Conservation (phyloP, 73 alveolate species). For the Durusdinium trenchii region DNA sequence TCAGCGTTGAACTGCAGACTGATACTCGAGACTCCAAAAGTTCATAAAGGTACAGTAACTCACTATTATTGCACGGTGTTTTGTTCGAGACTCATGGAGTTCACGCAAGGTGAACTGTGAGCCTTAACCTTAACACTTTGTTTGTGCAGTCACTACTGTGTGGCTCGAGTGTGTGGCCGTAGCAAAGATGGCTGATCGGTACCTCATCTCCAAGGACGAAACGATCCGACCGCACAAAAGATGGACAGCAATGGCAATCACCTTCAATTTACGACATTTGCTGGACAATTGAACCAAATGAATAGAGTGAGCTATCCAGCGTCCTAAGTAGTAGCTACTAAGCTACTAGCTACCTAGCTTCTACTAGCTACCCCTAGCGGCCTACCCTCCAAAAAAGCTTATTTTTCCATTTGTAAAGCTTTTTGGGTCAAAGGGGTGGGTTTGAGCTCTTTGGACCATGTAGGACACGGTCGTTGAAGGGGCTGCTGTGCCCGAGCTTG, state of each 20-base stretch:
- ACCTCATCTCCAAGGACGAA: conserved; percentile 73
- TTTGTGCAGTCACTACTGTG: not conserved
- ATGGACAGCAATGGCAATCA: no score
- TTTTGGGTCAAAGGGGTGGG: no score
- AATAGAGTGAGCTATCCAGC: no score
- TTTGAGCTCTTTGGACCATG: not conserved
- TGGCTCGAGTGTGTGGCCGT: conserved; percentile 72
- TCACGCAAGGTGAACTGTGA: not conserved
- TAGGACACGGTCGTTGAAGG: conserved; percentile 49
- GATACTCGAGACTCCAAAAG: not conserved
- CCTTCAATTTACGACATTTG: no score
- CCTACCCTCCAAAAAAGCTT: no score
- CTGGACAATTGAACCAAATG: no score
- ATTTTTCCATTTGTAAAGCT: no score
- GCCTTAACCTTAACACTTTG: not conserved
- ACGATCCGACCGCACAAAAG: no score
- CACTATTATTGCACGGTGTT: not conserved
- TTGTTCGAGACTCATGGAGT: not conserved
- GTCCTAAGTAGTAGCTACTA: no score
- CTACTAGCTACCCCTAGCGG: no score
- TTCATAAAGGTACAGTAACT: no score
- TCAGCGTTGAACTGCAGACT: not conserved
- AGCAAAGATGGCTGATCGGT: conserved; percentile 93
- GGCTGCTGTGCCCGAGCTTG: conserved; percentile 91
- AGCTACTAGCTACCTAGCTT: no score